Evolutionary conservation across 2,329 filamentous ascomycete genomes (phyloP).

Genomic region (Hansfordia pulvinata): DNA sequence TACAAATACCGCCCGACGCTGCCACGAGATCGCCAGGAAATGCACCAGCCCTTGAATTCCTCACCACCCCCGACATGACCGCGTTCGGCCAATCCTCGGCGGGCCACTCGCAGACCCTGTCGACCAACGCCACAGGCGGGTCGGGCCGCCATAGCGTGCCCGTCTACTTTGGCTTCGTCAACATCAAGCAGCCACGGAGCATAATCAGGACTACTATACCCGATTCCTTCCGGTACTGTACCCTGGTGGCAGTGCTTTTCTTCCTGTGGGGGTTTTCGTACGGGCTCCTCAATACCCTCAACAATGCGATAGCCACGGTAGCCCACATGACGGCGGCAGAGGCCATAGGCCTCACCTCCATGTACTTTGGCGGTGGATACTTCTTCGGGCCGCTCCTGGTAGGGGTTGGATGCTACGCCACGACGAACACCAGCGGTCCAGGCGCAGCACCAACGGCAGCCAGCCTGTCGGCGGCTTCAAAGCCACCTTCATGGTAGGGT

Average conservation of each 20-base stretch:
- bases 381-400: constrained; percentile 56
- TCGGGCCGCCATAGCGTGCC: constrained; percentile 26
- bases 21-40: constrained; percentile 9
- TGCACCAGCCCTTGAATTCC: constrained; percentile 25
- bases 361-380: constrained; percentile 61
- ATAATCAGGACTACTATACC: constrained; percentile 49
- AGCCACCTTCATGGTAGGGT: constrained; percentile 64
- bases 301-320: constrained; percentile 52
- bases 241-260: constrained; percentile 68
- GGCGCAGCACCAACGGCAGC: constrained; percentile 18
- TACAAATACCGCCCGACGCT: constrained; percentile 6
- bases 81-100: constrained; percentile 3
- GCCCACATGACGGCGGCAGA: constrained; percentile 47
- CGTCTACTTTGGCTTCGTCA: constrained; percentile 66
- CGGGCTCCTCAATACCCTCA: constrained; percentile 71
- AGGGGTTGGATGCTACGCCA: constrained; percentile 56
- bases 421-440: constrained; percentile 44
- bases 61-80: constrained; percentile 26
- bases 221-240: constrained; percentile 60
- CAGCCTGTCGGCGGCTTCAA: constrained; percentile 54
- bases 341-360: constrained; percentile 52
- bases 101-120: constrained; percentile 9
- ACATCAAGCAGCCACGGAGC: constrained; percentile 54
- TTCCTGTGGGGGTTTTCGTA: constrained; percentile 88
- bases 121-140: constrained; percentile 20